A percentile compares a stretch with the other conserved stretches of the same genome.
phyloP scores from a whole-genome alignment of 1,284 basidiomycete species.

The Fomitopsis betulina region DNA sequence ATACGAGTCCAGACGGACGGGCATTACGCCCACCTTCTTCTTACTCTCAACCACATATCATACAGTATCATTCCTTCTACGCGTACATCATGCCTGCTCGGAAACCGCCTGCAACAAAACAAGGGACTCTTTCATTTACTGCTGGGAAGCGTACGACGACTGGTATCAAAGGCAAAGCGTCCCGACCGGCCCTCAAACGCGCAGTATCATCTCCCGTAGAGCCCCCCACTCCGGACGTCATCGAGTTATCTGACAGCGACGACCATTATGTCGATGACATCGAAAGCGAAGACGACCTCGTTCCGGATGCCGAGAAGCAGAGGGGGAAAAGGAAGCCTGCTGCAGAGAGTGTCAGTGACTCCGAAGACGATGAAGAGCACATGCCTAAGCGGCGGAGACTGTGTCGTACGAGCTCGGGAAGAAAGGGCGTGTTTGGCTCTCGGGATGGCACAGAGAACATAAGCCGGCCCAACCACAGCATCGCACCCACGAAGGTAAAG shows the following conservation, averaged over 20 bases:
- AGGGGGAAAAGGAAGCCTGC: not conserved
- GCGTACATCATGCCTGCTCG: not conserved
- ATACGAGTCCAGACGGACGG: no score
- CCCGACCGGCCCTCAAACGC: not conserved
- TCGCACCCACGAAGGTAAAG: conserved; percentile 16
- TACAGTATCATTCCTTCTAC: not conserved
- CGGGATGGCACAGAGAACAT: conserved; percentile 16
- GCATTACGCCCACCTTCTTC: no score
- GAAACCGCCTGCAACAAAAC: not conserved
- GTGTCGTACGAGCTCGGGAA: not conserved
- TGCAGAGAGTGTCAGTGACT: not conserved
- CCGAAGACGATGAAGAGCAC: not conserved
- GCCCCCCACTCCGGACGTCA: not conserved
- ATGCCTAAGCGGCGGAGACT: conserved; percentile 5
- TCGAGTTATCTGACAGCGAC: conserved; percentile 4
- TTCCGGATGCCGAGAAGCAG: not conserved
- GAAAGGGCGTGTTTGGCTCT: conserved; percentile 15
- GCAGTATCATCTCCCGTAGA: not conserved
- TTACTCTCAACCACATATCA: not conserved
- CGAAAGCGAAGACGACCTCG: not conserved
- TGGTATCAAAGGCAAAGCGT: not conserved
- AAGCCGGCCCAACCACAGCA: not conserved
- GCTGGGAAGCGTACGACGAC: conserved; percentile 6
- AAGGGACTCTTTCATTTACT: conserved; percentile 7
- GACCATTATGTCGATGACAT: not conserved